These are phyloP conservation scores for Drechmeria coniospora DNA, from an alignment of 2,329 filamentous ascomycete genomes.

Conservation along the genomic window DNA sequence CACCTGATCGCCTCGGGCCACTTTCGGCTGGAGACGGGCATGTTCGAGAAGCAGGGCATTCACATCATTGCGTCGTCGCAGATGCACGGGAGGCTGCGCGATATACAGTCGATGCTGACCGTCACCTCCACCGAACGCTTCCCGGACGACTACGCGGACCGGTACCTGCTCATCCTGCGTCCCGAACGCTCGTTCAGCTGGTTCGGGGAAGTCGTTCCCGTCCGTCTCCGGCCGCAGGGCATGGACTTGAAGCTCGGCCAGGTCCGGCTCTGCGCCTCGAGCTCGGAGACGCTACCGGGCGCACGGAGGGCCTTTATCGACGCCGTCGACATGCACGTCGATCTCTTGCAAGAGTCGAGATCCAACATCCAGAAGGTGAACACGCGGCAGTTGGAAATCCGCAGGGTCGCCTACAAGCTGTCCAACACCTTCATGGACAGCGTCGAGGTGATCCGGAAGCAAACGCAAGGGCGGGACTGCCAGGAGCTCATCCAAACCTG, in stretches of 20 bases:
- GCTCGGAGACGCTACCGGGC: conserved; percentile 62
- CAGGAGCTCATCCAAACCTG: conserved; percentile 95
- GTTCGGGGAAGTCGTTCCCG: conserved; percentile 61
- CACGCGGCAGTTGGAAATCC: conserved; percentile 78
- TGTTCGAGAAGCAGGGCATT: conserved; percentile 57
- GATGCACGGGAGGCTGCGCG: conserved; percentile 57
- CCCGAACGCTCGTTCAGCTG: conserved; percentile 68
- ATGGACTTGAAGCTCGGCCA: conserved; percentile 79
- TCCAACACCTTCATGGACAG: conserved; percentile 99
- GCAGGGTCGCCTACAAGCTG: conserved; percentile 88
- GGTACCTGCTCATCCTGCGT: conserved; percentile 68
- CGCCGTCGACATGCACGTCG: conserved; percentile 68
- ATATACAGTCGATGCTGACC: conserved; percentile 74
- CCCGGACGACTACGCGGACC: conserved; percentile 56
- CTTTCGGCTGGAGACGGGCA: conserved; percentile 64
- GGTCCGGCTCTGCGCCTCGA: conserved; percentile 75
- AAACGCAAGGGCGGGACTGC: conserved; percentile 71
- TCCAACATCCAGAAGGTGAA: conserved; percentile 92
- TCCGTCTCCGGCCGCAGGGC: conserved; percentile 59
- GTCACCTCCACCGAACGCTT: conserved; percentile 42
- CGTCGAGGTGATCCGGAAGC: conserved; percentile 79
- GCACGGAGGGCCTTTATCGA: conserved; percentile 68
- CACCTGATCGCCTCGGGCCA: conserved; percentile 70
- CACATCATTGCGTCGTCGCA: conserved; percentile 76
- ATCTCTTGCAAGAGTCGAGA: conserved; percentile 79